These are phyloP conservation scores for Lactarius indigo DNA, from an alignment of 768 basidiomycete species.

Conservation along the genomic window DNA sequence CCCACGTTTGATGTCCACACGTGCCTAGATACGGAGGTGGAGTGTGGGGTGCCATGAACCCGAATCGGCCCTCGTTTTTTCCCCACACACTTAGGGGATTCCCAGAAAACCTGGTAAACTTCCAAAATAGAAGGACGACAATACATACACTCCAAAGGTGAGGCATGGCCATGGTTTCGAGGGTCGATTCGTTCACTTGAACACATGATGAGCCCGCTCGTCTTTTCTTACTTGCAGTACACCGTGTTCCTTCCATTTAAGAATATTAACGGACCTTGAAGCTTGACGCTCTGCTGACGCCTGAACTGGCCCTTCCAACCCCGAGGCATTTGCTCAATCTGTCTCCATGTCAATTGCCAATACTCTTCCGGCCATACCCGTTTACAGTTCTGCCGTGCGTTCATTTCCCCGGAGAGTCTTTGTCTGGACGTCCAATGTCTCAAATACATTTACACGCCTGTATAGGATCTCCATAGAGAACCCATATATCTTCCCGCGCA, in stretches of 20 bases:
- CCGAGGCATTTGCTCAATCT: slow-evolving; percentile 27
- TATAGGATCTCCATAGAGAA: background rate
- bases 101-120: background rate
- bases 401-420: slow-evolving; percentile 35
- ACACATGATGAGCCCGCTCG: background rate
- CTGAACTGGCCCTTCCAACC: slow-evolving; percentile 20
- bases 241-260: background rate
- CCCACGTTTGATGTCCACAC: background rate
- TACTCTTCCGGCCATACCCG: slow-evolving; percentile 37
- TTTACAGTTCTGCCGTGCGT: slow-evolving; percentile 51
- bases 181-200: background rate
- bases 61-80: background rate
- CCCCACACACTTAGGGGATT: background rate
- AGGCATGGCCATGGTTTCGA: background rate
- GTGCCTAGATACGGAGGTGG: background rate
- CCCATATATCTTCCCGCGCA: slow-evolving; percentile 1
- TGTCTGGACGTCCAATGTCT: slow-evolving; percentile 42
- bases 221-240: background rate
- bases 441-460: slow-evolving; percentile 25
- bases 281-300: slow-evolving; percentile 15
- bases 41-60: background rate
- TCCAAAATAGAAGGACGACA: background rate
- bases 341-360: slow-evolving; percentile 26
- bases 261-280: background rate
- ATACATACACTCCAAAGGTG: background rate